Evolutionary conservation across 306 rosid species (phyloP).

Genomic region (Cucurbita moschata): DNA sequence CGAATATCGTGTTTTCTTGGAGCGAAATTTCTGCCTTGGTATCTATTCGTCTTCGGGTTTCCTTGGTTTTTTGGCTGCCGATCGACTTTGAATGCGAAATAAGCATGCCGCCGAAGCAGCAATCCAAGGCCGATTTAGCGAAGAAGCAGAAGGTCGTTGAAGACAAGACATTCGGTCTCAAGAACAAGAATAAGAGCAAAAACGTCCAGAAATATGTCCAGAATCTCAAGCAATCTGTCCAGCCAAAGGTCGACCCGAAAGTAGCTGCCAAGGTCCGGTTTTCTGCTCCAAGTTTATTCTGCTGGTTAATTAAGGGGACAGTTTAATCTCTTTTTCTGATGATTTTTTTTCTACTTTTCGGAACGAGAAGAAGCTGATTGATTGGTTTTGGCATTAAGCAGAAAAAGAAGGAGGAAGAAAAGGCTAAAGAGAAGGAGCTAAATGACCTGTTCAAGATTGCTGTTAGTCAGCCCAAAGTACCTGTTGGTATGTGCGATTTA

Average conservation of each 20-base stretch:
- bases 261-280: constrained; percentile 44
- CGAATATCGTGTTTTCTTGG: not conserved
- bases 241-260: constrained; percentile 50
- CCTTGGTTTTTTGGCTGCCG: not conserved
- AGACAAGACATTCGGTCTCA: constrained; percentile 93
- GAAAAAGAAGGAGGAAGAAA: constrained; percentile 98
- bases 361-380: not conserved
- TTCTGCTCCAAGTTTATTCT: not conserved
- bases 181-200: constrained; percentile 90
- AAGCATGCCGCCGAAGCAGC: constrained; percentile 87
- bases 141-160: constrained; percentile 95
- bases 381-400: constrained; percentile 15
- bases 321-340: not conserved
- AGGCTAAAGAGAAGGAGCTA: constrained; percentile 82
- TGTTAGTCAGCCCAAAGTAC: constrained; percentile 87
- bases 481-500: constrained; percentile 38
- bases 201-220: constrained; percentile 82
- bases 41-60: not conserved
- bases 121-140: constrained; percentile 59
- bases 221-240: constrained; percentile 54
- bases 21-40: not conserved
- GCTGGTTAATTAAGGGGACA: not conserved
- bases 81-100: constrained; percentile 14
- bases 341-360: not conserved
- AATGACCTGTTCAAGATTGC: constrained; percentile 87